These are phyloP conservation scores for Penicillium paneum DNA, from an alignment of 2,329 filamentous ascomycete species.

Conservation along the genomic window DNA sequence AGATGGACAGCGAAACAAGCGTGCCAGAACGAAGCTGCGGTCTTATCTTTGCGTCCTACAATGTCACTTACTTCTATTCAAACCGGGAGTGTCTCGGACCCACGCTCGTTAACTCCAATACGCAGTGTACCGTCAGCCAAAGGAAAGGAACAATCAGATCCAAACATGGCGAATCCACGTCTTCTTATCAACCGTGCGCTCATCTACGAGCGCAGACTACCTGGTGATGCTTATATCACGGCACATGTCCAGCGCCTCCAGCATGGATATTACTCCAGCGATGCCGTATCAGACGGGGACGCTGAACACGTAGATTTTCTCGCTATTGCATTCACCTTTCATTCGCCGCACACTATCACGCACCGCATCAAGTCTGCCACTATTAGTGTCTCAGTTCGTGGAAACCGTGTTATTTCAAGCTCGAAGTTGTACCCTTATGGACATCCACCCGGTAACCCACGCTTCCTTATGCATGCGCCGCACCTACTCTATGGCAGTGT, in stretches of 20 bases:
- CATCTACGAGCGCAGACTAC: conserved; percentile 50
- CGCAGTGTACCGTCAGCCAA: conserved; percentile 4
- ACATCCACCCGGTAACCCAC: conserved; percentile 32
- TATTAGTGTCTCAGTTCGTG: conserved; percentile 38
- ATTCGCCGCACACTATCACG: conserved; percentile 41
- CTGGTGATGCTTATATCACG: conserved; percentile 49
- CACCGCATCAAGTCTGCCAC: conserved; percentile 50
- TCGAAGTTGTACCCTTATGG: conserved; percentile 1
- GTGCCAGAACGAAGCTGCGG: conserved; percentile 5
- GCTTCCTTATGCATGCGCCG: conserved; percentile 51
- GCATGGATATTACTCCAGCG: conserved; percentile 47
- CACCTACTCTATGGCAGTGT: conserved; percentile 50
- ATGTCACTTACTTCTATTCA: conserved; percentile 7
- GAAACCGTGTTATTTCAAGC: conserved; percentile 1
- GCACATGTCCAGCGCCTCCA: conserved; percentile 52
- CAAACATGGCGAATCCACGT: conserved; percentile 38
- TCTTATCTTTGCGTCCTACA: conserved; percentile 5
- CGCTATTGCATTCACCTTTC: conserved; percentile 51
- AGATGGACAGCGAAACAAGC: conserved; percentile 16
- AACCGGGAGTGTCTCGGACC: neutral
- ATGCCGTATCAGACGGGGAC: conserved; percentile 42
- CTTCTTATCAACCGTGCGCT: conserved; percentile 42
- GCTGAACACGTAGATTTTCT: conserved; percentile 49
- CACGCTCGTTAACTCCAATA: neutral
- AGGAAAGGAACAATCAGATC: conserved; percentile 24